Percentiles rank a stretch among this genome's conserved stretches.
Conservation (phyloP, 768 basidiomycete genomes). For the Agrocybe praecox region DNA sequence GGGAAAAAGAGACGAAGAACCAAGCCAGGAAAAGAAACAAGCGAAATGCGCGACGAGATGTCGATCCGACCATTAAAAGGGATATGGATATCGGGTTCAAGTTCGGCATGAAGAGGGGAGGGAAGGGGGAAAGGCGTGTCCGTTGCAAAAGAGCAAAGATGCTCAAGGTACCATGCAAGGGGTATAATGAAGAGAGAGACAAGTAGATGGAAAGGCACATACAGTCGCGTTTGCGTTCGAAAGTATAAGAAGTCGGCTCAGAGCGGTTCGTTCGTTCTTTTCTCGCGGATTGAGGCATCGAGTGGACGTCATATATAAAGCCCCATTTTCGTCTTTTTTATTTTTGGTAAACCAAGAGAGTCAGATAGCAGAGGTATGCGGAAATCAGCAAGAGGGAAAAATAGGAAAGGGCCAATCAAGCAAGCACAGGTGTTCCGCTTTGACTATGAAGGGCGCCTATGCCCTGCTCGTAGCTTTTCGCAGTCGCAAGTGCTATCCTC, state of each 20-base stretch:
- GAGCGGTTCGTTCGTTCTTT: too few relatives aligned
- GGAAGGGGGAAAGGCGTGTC: conserved; percentile 29
- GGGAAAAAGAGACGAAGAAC: too few relatives aligned
- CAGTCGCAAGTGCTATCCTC: conserved; percentile 15
- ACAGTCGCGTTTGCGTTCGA: conserved; percentile 39
- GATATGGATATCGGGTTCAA: conserved; percentile 35
- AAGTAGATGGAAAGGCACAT: conserved; percentile 63
- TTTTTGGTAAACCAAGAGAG: too few relatives aligned
- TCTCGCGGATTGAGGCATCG: too few relatives aligned
- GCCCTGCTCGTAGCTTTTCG: not conserved
- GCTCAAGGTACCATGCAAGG: conserved; percentile 50
- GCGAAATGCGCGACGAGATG: conserved; percentile 18
- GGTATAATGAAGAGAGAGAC: too few relatives aligned
- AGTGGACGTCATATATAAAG: too few relatives aligned
- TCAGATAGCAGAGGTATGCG: too few relatives aligned
- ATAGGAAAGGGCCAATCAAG: conserved; percentile 1
- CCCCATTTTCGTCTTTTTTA: too few relatives aligned
- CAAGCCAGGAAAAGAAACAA: conserved; percentile 64
- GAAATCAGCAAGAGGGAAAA: not conserved
- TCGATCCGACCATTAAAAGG: too few relatives aligned
- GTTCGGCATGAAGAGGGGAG: conserved; percentile 23
- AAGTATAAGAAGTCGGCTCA: conserved; percentile 15
- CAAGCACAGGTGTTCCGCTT: conserved; percentile 12
- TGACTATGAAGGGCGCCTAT: too few relatives aligned
- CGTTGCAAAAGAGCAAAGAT: too few relatives aligned